Evolutionary conservation across 2,329 filamentous ascomycete genomes (phyloP), one percentile per base, ranked within the genome.

Genomic region (Elsinoe ampelina): DNA sequence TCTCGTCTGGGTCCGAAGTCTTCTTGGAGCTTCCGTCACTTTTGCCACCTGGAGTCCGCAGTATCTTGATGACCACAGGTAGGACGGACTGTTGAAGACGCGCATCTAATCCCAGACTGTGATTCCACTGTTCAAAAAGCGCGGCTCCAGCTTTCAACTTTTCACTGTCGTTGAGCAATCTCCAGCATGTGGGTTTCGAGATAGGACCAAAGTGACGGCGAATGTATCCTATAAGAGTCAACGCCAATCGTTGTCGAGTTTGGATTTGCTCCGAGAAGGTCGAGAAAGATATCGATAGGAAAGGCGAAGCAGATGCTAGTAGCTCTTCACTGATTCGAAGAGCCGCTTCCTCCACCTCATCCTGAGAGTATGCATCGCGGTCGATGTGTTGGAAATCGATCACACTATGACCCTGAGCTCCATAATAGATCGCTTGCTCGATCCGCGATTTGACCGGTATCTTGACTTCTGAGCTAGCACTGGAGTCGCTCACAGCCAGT

Each of bases 381-480:
- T 84, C 82, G 38, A 81, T 77, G 61, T 82, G 81, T 42, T 85
- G 81, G 64, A 98, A 89, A 60, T 90, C 84, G n/a, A 98, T 73
- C n/a, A 92, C 87, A 64, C 90, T 97, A 65, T 88, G 83, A 60
- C 85, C 80, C 67, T 87, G 83, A 48, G 82, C 83, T 1, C 91
- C 91, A 67, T 89, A 97, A 72, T 96, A 97, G 1, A 97, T 87
- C 2, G 91, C 91, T 72, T 98, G 91, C 67, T 96, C 89, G 39
- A 98, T 79, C 71, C 93, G 95, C 71, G 84, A 88, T 71, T 89
- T 93, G 5, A 89, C 87, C 1, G 87, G 91, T 13, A 95, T 81
- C 62, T 73, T 73, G 8, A 63, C 60, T 22, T 66, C 67, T 17
- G 80, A 75, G 3, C 84, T 81, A 11, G 80, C 84, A 3, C 80